Conservation (phyloP, 768 basidiomycete genomes). For the Boletus vermiculosoides region DNA sequence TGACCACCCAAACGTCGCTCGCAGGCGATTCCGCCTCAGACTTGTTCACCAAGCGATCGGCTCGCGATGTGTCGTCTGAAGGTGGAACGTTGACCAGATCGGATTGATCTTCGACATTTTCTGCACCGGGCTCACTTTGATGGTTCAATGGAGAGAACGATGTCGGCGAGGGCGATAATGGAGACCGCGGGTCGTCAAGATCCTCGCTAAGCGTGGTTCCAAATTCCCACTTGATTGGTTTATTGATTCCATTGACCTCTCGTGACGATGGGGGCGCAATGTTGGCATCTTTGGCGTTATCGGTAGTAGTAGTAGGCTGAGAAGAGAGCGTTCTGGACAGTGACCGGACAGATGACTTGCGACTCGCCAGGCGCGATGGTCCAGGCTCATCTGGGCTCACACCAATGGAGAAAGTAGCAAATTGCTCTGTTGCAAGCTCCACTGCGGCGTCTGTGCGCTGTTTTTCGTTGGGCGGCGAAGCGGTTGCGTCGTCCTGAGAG, state of each 20-base stretch:
- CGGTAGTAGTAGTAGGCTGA: background rate
- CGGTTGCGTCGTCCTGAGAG: constrained; percentile 4
- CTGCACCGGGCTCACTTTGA: background rate
- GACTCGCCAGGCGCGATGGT: constrained; percentile 24
- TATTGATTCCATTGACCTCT: constrained; percentile 13
- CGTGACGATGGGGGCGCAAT: background rate
- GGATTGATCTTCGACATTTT: background rate
- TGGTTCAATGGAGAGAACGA: background rate
- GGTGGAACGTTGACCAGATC: background rate
- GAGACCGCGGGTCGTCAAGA: constrained; percentile 2
- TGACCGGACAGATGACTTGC: constrained; percentile 26
- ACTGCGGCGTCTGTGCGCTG: constrained; percentile 10
- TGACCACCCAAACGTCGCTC: constrained; percentile 51
- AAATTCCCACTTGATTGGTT: constrained; percentile 52
- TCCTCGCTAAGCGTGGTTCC: constrained; percentile 40
- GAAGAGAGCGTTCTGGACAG: constrained; percentile 11
- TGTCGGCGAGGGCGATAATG: background rate
- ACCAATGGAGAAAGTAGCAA: constrained; percentile 46
- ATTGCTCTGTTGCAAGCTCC: constrained; percentile 28
- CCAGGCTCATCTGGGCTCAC: constrained; percentile 38
- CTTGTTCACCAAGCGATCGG: constrained; percentile 5
- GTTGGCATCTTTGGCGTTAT: background rate
- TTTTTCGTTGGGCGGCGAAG: background rate
- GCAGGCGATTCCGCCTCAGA: constrained; percentile 17
- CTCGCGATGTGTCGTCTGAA: background rate